phyloP scores from a whole-genome alignment of 2,329 filamentous ascomycete species.

The Aureobasidium uvarum region DNA sequence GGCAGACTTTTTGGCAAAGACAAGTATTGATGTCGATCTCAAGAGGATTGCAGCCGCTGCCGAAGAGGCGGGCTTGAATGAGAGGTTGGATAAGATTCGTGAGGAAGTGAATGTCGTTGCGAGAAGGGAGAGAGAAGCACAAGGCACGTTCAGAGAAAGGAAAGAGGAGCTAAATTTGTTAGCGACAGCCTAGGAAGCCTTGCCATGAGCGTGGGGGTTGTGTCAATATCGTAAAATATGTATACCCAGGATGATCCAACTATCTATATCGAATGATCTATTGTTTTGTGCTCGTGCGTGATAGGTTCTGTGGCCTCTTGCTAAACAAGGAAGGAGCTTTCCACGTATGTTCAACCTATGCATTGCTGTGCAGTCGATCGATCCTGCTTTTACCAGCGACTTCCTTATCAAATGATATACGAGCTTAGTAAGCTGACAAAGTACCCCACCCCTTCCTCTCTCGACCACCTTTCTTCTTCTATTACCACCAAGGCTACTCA shows the following conservation, averaged over 20 bases:
- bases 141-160: conserved; percentile 74
- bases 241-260: background rate
- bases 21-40: conserved; percentile 66
- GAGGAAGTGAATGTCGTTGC: conserved; percentile 82
- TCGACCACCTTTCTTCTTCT: background rate
- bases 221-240: background rate
- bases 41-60: conserved; percentile 74
- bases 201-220: background rate
- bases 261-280: too few species aligned
- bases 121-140: conserved; percentile 81
- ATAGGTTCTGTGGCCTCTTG: too few species aligned
- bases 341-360: background rate
- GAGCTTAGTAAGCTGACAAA: conserved; percentile 2
- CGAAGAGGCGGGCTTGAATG: conserved; percentile 72
- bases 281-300: too few species aligned
- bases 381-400: background rate
- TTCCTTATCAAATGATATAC: background rate
- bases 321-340: too few species aligned
- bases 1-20: conserved; percentile 69
- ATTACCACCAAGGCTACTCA: too few species aligned
- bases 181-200: conserved; percentile 21
- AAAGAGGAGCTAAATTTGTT: conserved; percentile 75
- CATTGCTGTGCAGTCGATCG: background rate
- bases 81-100: conserved; percentile 69
- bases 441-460: background rate